Base-by-base conservation (phyloP, 441 rosid genomes). In the Manihot esculenta region DNA sequence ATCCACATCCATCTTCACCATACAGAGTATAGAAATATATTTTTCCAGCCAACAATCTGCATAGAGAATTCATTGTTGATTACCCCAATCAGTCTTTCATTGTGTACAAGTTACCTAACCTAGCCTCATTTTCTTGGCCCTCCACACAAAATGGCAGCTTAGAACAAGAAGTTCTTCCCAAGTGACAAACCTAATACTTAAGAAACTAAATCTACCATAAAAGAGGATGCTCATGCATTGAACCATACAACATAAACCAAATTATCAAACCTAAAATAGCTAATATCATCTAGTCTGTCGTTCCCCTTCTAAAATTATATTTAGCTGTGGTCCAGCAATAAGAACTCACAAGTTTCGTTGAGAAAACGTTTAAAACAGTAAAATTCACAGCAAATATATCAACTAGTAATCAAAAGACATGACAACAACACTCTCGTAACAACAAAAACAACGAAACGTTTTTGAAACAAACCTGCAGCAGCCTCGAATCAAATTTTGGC, bases 391-490 rank as follows among this genome's bases (percentile, higher is more conserved):
- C 14, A 17, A 53, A 41, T 15, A 20, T 26, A 65, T 61, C 72
- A 35, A 55, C 12, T 64, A 45, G 60, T 38, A 26, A 61, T 12
- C 54, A 44, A n/a, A 57, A n/a, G n/a, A 50, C 21, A 33, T 41
- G 47, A 64, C 38, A 35, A 27, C 13, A 47, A 69, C 49, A 57
- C 15, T 11, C 9, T 13, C 14, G 42, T 2, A 10, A n/a, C 12
- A 55, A 15, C 21, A 47, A 53, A 3, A 0, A n/a, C 42, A 38
- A 38, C 87, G 14, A 7, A 26, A 51, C 21, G 24, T 35, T 27
- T 15, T 15, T 1, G 68, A 53, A 67, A 44, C 81, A 62, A 75
- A 92, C 97, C 99, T 89, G 94, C 80, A 89, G 68, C 71, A 92
- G 66, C 67, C 68, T 78, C 17, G 64, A 50, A 65, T 89, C 90